These are phyloP conservation scores for Vitis riparia DNA, from an alignment of 164 flowering plant genomes.

Conservation along the genomic window DNA sequence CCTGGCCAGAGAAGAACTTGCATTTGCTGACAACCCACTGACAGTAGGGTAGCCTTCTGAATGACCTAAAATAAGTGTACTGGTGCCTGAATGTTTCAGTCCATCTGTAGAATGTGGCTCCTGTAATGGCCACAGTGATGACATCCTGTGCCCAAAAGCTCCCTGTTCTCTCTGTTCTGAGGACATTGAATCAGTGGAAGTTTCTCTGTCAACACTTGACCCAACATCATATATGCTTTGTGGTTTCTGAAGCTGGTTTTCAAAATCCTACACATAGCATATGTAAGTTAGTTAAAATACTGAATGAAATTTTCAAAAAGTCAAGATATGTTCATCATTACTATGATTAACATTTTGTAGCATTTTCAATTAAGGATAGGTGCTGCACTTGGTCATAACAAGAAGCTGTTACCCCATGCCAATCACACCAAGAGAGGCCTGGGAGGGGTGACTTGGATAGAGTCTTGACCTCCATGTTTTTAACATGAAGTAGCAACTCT, in stretches of 20 bases:
- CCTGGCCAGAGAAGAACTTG: constrained; percentile 33
- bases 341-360: too few relatives aligned
- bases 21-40: constrained; percentile 28
- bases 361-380: too few relatives aligned
- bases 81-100: constrained; percentile 14
- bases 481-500: too few relatives aligned
- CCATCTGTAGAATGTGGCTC: constrained; percentile 33
- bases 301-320: neutral
- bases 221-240: constrained; percentile 28
- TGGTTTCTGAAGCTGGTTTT: constrained; percentile 29
- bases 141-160: constrained; percentile 25
- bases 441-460: too few relatives aligned
- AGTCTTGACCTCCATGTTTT: too few relatives aligned
- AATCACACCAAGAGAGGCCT: too few relatives aligned
- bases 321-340: too few relatives aligned
- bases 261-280: constrained; percentile 46
- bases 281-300: neutral
- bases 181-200: constrained; percentile 42
- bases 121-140: constrained; percentile 28
- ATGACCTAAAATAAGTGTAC: constrained; percentile 26
- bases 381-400: too few relatives aligned
- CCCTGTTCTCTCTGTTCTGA: constrained; percentile 35
- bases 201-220: constrained; percentile 46
- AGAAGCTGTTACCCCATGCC: too few relatives aligned
- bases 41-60: constrained; percentile 31